Conservation (phyloP, 2,329 filamentous ascomycete species). For the Arthrocladium fulminans region DNA sequence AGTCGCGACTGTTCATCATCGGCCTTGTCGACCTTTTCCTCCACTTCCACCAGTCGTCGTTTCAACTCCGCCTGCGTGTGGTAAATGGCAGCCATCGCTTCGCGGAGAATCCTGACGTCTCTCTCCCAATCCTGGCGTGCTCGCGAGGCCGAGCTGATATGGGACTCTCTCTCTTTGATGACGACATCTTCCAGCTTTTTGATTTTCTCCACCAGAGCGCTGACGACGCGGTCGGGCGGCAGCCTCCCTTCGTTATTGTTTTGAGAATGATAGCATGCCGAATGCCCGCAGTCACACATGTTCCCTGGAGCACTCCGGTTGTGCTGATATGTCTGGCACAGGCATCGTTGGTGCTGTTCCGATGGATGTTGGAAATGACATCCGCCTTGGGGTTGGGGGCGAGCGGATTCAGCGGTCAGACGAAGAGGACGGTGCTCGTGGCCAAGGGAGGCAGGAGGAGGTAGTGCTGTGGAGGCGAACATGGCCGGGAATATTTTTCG, state of each 20-base stretch:
- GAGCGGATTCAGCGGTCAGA: constrained; percentile 17
- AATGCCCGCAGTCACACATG: constrained; percentile 40
- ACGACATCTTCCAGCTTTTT: constrained; percentile 23
- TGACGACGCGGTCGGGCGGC: constrained; percentile 4
- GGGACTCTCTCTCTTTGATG: constrained; percentile 21
- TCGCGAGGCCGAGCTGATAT: constrained; percentile 20
- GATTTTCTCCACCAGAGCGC: constrained; percentile 21
- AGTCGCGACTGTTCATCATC: constrained; percentile 24
- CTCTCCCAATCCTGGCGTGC: constrained; percentile 24
- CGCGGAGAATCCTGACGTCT: constrained; percentile 24
- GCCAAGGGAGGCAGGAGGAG: constrained; percentile 17
- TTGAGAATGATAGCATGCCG: constrained; percentile 37
- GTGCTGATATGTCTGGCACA: constrained; percentile 36
- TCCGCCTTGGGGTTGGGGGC: constrained; percentile 25
- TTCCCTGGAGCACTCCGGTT: constrained; percentile 30
- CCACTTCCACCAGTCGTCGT: constrained; percentile 23
- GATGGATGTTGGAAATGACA: constrained; percentile 26
- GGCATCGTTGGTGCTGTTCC: constrained; percentile 30
- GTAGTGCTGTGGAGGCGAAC: constrained; percentile 22
- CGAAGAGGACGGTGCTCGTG: constrained; percentile 20
- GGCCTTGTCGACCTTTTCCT: constrained; percentile 24
- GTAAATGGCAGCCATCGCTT: constrained; percentile 26
- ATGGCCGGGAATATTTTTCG: constrained; percentile 15
- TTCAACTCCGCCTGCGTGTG: constrained; percentile 24
- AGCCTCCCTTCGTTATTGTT: background rate